Evolutionary conservation across 1,284 basidiomycete species (phyloP).

Genomic region (Gomphus bonarii): DNA sequence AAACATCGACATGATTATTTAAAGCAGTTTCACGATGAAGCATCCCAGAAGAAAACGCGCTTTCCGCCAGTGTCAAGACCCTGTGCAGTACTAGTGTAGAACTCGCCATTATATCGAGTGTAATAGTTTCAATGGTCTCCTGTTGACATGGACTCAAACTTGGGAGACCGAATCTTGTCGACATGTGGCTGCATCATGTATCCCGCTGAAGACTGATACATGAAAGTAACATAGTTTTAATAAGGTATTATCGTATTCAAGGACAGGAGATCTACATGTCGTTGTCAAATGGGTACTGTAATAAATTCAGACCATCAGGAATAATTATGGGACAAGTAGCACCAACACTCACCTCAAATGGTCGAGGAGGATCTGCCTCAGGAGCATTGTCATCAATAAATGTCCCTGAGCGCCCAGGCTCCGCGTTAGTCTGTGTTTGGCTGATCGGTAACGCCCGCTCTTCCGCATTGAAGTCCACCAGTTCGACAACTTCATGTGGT

Average conservation of each 20-base stretch:
- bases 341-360: slow-evolving; percentile 58
- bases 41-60: too few species aligned
- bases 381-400: slow-evolving; percentile 58
- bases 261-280: slow-evolving; percentile 26
- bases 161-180: neutral
- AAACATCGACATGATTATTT: too few species aligned
- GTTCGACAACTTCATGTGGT: slow-evolving; percentile 58
- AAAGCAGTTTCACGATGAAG: too few species aligned
- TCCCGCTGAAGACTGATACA: neutral
- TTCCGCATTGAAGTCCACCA: slow-evolving; percentile 57
- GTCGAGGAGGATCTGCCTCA: slow-evolving; percentile 68
- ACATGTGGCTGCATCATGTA: neutral
- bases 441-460: slow-evolving; percentile 23
- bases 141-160: neutral
- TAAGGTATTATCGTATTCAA: neutral
- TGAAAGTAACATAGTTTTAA: neutral
- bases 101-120: neutral
- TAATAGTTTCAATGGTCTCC: neutral
- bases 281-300: slow-evolving; percentile 53
- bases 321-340: neutral
- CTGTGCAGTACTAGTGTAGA: neutral
- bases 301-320: slow-evolving; percentile 4
- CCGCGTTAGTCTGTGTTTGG: slow-evolving; percentile 15
- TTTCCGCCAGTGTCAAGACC: too few species aligned
- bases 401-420: slow-evolving; percentile 36